phyloP scores from a whole-genome alignment of 2,329 filamentous ascomycete genomes.

The Aspergillus sp. region DNA sequence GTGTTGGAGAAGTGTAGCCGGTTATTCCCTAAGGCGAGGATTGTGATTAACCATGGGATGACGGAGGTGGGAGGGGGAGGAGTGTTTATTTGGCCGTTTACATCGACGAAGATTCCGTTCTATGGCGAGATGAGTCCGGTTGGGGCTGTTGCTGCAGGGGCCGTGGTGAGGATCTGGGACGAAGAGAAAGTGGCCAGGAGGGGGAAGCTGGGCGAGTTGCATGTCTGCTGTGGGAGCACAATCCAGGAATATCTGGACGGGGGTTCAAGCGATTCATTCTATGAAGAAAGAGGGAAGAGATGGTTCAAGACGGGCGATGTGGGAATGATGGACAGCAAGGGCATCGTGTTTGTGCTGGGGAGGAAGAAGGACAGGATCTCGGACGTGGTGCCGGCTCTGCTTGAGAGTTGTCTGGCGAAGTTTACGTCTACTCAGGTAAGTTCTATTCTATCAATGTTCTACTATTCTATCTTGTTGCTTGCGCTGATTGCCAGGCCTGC shows the following conservation, averaged over 20 bases:
- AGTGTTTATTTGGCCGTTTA: not conserved
- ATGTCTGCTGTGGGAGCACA: not conserved
- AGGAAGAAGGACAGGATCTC: not conserved
- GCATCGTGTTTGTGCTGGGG: not conserved
- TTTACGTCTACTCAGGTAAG: not conserved
- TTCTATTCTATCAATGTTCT: not conserved
- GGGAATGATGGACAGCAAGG: not conserved
- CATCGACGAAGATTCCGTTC: not conserved
- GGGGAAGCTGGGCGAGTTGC: not conserved
- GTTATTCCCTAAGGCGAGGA: not conserved
- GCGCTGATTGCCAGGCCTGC: not conserved
- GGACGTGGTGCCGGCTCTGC: not conserved
- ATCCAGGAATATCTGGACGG: not conserved
- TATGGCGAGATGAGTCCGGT: constrained; percentile 1
- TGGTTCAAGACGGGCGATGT: constrained; percentile 2
- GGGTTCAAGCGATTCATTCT: not conserved
- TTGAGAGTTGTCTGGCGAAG: constrained; percentile 2
- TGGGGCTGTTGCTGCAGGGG: not conserved
- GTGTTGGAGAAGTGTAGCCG: not conserved
- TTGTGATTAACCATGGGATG: constrained; percentile 2
- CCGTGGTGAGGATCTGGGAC: not conserved
- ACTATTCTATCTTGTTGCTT: no score
- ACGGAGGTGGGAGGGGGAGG: not conserved
- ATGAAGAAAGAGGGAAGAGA: not conserved
- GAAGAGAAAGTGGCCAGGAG: not conserved